Evolutionary conservation across 1,284 basidiomycete genomes (phyloP).

Genomic region (Cryptococcus amylolentus): DNA sequence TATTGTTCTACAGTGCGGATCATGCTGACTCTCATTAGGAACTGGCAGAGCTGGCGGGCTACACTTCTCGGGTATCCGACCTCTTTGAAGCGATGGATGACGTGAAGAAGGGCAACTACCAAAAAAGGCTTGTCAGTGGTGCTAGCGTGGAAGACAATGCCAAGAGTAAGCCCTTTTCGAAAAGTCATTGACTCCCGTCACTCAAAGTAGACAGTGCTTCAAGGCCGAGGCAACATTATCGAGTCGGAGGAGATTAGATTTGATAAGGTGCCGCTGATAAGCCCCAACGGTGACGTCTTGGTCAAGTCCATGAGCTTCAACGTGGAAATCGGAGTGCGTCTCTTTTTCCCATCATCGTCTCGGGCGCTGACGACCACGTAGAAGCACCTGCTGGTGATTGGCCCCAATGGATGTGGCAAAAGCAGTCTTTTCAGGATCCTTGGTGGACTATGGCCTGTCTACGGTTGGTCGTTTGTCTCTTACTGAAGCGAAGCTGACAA

Average conservation of each 20-base stretch:
- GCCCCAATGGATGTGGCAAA: constrained; percentile 87
- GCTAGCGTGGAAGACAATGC: constrained; percentile 73
- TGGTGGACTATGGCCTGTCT: constrained; percentile 95
- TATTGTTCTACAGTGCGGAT: background rate
- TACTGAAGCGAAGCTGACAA: background rate
- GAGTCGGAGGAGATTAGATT: constrained; percentile 82
- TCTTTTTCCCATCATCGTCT: background rate
- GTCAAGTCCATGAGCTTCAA: constrained; percentile 80
- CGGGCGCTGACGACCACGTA: constrained; percentile 37
- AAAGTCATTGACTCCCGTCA: constrained; percentile 1
- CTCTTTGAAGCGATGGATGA: constrained; percentile 91
- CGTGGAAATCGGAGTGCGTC: constrained; percentile 73
- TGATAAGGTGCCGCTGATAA: constrained; percentile 89
- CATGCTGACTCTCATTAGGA: constrained; percentile 51
- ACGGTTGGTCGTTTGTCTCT: constrained; percentile 56
- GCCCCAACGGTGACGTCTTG: constrained; percentile 91
- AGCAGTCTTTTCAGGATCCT: constrained; percentile 89
- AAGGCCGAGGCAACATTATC: constrained; percentile 71
- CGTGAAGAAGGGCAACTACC: constrained; percentile 75
- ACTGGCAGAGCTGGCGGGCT: constrained; percentile 90
- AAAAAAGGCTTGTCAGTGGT: constrained; percentile 80
- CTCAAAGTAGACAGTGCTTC: constrained; percentile 61
- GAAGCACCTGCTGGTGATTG: constrained; percentile 87
- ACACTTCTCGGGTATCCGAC: constrained; percentile 85
- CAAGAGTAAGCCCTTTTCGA: constrained; percentile 57